Evolutionary conservation across 2,329 filamentous ascomycete species (phyloP).

Genomic region (Pseudogymnoascus sp.): DNA sequence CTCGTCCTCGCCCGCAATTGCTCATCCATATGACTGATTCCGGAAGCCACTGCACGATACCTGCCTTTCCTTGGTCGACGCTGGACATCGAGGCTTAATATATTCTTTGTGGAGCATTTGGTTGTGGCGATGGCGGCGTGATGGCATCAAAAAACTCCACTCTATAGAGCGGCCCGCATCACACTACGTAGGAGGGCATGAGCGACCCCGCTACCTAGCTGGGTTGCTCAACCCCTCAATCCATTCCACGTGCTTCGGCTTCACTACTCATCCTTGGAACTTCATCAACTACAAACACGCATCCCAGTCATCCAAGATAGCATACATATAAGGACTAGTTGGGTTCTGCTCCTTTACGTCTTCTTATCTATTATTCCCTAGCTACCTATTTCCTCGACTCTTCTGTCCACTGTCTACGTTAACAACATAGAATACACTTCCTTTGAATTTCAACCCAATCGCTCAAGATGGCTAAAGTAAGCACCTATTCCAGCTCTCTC

Average conservation of each 20-base stretch:
- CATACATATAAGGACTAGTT: not conserved
- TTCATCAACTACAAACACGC: not conserved
- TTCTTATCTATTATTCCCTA: not conserved
- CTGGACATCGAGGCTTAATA: too few relatives aligned
- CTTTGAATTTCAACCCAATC: not conserved
- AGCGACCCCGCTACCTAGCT: too few relatives aligned
- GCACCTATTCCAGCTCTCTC: not conserved
- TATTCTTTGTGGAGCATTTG: not conserved
- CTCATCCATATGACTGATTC: not conserved
- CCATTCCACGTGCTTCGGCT: not conserved
- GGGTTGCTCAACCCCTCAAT: not conserved
- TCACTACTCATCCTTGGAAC: not conserved
- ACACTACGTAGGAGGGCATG: too few relatives aligned
- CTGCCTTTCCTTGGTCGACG: not conserved
- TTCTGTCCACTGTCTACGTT: not conserved
- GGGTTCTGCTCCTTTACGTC: not conserved
- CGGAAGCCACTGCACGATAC: not conserved
- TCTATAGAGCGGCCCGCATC: not conserved
- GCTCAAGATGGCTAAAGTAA: not conserved
- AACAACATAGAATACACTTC: not conserved
- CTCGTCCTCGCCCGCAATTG: conserved; percentile 3
- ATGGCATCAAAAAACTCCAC: not conserved
- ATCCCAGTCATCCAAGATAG: not conserved
- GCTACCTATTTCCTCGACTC: not conserved
- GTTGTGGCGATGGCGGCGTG: not conserved